phyloP scores from a whole-genome alignment of 148 eudicot genomes.

The Chenopodium quinoa region DNA sequence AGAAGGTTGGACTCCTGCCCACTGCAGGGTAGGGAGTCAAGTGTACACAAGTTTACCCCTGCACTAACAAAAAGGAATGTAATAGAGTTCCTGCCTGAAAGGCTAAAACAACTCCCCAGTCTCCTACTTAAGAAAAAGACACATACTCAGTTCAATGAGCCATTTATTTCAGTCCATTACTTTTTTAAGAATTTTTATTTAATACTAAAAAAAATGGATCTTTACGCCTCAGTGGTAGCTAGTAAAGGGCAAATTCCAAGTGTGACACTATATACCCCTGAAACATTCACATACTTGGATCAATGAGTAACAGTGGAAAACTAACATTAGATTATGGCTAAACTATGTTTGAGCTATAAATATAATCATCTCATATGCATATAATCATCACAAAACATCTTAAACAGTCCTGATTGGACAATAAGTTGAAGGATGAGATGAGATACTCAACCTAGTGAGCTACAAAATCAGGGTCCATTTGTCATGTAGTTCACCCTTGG shows the following conservation, averaged over 20 bases:
- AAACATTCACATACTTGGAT: neutral
- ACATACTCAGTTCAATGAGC: neutral
- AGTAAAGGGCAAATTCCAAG: neutral
- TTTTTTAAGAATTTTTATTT: neutral
- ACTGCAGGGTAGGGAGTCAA: neutral
- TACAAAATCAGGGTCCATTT: neutral
- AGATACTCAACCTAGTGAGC: neutral
- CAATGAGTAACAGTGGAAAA: neutral
- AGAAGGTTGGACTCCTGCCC: neutral
- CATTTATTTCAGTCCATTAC: neutral
- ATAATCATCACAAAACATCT: neutral
- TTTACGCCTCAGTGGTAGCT: too few species aligned
- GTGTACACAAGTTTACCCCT: neutral
- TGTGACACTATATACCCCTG: neutral
- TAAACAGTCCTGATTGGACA: neutral
- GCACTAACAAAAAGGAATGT: too few species aligned
- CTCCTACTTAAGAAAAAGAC: neutral
- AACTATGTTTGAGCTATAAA: neutral
- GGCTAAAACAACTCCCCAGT: neutral
- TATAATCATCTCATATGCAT: neutral
- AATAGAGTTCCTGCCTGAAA: neutral
- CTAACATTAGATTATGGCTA: neutral
- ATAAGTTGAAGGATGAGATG: neutral
- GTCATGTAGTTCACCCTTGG: neutral
- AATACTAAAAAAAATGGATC: too few species aligned